phyloP scores from a whole-genome alignment of 306 rosid species.

The Lagenaria siceraria region DNA sequence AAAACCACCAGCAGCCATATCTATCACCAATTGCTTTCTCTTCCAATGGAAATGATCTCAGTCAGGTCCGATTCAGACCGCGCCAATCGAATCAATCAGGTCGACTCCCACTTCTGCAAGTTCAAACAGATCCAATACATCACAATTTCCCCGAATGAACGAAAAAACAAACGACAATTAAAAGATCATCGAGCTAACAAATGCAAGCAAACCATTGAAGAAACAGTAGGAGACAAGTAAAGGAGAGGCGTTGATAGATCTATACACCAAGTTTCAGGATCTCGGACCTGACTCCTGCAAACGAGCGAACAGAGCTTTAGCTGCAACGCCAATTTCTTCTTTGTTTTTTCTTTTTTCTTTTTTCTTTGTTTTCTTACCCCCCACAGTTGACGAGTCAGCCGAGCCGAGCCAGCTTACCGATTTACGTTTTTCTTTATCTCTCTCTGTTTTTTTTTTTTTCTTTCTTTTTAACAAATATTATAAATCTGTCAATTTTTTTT shows the following conservation, averaged over 20 bases:
- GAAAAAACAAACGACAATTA: not conserved
- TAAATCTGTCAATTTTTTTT: not conserved
- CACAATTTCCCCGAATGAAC: not conserved
- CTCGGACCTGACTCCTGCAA: slow-evolving; percentile 5
- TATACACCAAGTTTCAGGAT: slow-evolving; percentile 7
- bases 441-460: not conserved
- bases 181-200: not conserved
- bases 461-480: not conserved
- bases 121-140: not conserved
- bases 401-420: not conserved
- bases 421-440: not conserved
- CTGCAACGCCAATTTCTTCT: slow-evolving; percentile 2
- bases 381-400: not conserved
- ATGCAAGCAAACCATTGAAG: not conserved
- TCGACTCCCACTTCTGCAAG: slow-evolving; percentile 1
- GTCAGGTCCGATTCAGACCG: not conserved
- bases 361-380: not conserved
- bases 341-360: not conserved
- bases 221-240: not conserved
- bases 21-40: not conserved
- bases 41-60: not conserved
- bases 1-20: slow-evolving; percentile 84
- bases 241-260: not conserved
- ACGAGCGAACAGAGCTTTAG: slow-evolving; percentile 6
- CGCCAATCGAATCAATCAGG: not conserved